These are phyloP conservation scores for Arachis monticola DNA, from an alignment of 331 rosid genomes.

Conservation along the genomic window DNA sequence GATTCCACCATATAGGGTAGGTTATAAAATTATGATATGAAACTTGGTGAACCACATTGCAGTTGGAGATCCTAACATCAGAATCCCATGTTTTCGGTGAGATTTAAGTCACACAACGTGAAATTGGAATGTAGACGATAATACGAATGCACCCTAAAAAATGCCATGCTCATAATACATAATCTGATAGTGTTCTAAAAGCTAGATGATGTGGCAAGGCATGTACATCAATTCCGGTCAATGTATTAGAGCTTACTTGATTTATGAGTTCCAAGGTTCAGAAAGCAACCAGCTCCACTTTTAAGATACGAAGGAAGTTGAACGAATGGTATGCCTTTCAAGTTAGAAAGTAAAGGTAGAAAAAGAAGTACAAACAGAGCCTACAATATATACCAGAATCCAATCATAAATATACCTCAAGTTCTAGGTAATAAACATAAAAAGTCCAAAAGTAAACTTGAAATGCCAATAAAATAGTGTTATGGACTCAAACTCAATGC, in stretches of 20 bases:
- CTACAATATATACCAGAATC: slow-evolving; percentile 44
- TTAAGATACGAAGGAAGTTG: slow-evolving; percentile 80
- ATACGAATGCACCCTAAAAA: slow-evolving; percentile 27
- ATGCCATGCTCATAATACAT: slow-evolving; percentile 1
- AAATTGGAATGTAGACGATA: neutral
- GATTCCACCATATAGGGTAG: neutral
- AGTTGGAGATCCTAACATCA: neutral
- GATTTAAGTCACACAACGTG: neutral
- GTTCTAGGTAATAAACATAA: slow-evolving; percentile 15
- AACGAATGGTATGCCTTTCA: slow-evolving; percentile 73
- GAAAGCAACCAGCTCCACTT: slow-evolving; percentile 79
- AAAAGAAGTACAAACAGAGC: slow-evolving; percentile 78
- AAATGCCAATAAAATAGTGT: slow-evolving; percentile 14
- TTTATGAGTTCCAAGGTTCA: slow-evolving; percentile 61
- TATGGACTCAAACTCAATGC: neutral
- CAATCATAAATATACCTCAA: slow-evolving; percentile 10
- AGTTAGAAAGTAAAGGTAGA: slow-evolving; percentile 73
- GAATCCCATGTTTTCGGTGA: too few species aligned
- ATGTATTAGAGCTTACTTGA: slow-evolving; percentile 51
- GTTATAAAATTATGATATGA: slow-evolving; percentile 23
- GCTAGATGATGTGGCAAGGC: slow-evolving; percentile 27
- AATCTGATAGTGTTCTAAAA: slow-evolving; percentile 33
- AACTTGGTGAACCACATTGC: neutral
- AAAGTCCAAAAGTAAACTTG: slow-evolving; percentile 16
- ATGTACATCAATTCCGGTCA: slow-evolving; percentile 13